phyloP scores from a whole-genome alignment of 2,329 filamentous ascomycete species.

The Aspergillus hiratsukae region DNA sequence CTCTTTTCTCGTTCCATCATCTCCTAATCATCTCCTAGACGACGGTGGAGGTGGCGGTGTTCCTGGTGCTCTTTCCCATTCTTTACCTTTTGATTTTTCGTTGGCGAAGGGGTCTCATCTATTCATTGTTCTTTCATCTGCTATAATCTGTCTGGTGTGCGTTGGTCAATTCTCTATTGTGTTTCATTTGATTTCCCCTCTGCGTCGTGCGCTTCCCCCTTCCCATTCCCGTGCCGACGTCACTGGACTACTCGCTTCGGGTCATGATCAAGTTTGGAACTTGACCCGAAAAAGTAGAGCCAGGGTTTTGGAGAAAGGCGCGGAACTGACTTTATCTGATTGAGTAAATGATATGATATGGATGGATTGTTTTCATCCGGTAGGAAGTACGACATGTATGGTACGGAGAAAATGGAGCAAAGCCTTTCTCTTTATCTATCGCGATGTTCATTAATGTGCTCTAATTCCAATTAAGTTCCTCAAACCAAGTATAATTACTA shows the following conservation, averaged over 20 bases:
- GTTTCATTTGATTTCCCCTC: constrained; percentile 18
- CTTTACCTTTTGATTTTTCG: constrained; percentile 18
- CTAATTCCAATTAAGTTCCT: neutral
- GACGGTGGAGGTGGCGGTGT: constrained; percentile 35
- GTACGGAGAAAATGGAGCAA: constrained; percentile 25
- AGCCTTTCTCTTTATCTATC: constrained; percentile 4
- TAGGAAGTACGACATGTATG: constrained; percentile 22
- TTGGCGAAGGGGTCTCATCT: constrained; percentile 31
- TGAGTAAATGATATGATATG: constrained; percentile 17
- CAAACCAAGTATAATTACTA: neutral
- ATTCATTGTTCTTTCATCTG: constrained; percentile 20
- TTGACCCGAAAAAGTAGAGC: constrained; percentile 10
- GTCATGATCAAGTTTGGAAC: neutral
- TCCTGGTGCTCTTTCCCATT: constrained; percentile 29
- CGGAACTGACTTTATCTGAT: constrained; percentile 6
- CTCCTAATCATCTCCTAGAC: constrained; percentile 33
- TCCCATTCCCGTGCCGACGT: constrained; percentile 4
- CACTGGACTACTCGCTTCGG: neutral
- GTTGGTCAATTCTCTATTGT: constrained; percentile 11
- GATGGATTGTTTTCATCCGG: constrained; percentile 14
- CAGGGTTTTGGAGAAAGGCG: neutral
- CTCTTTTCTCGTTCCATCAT: constrained; percentile 22
- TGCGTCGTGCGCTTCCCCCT: constrained; percentile 11
- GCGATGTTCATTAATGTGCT: neutral
- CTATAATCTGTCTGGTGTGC: constrained; percentile 21